Evolutionary conservation across 2,329 filamentous ascomycete species (phyloP).

Genomic region (Juglanconis juglandina): DNA sequence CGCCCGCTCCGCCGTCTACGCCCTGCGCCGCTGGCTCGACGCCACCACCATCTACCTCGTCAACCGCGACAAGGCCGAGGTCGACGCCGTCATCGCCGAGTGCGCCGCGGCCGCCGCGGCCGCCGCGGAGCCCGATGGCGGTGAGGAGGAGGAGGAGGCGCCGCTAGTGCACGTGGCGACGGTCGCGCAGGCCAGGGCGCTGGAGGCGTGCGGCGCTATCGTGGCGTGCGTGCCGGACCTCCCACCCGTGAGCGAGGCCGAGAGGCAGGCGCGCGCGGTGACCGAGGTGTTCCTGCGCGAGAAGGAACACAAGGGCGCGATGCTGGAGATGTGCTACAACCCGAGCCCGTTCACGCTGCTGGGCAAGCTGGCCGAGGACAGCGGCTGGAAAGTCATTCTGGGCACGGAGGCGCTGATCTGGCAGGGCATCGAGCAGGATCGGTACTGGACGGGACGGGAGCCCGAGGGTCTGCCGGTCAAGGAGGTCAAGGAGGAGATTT

Average conservation of each 20-base stretch:
- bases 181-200: constrained; percentile 53
- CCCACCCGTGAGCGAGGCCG: constrained; percentile 61
- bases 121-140: too few species aligned
- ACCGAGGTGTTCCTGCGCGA: constrained; percentile 42
- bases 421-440: constrained; percentile 69
- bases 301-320: constrained; percentile 58
- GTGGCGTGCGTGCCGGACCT: constrained; percentile 76
- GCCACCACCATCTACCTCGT: constrained; percentile 71
- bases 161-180: constrained; percentile 58
- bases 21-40: constrained; percentile 66
- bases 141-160: too few species aligned
- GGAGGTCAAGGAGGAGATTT: constrained; percentile 53
- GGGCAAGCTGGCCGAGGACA: constrained; percentile 54
- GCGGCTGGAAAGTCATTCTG: constrained; percentile 70
- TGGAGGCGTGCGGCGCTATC: constrained; percentile 62
- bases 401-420: constrained; percentile 76
- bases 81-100: constrained; percentile 63
- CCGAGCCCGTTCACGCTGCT: constrained; percentile 67
- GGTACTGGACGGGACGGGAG: constrained; percentile 62
- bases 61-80: constrained; percentile 67
- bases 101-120: constrained; percentile 38
- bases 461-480: constrained; percentile 57
- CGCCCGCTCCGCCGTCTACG: constrained; percentile 73
- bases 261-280: constrained; percentile 58
- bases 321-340: constrained; percentile 84